Evolutionary conservation across 345 rosid genomes (phyloP).

Genomic region (Microthlaspi erraticum): DNA sequence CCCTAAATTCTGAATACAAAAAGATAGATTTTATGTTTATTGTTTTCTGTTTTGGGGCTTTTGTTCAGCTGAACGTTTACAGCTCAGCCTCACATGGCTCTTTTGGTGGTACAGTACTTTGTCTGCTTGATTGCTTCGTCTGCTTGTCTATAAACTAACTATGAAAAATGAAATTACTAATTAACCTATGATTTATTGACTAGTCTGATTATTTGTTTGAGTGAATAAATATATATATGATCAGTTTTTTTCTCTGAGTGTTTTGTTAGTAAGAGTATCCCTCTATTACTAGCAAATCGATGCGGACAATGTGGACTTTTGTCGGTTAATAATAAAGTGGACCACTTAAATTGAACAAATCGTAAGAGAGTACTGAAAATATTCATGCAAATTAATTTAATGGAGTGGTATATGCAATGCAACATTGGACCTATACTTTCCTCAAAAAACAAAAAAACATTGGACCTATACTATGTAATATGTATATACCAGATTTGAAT

Average conservation of each 20-base stretch:
- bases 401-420: conserved; percentile 28
- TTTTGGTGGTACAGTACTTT: conserved; percentile 32
- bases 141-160: conserved; percentile 21
- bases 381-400: conserved; percentile 11
- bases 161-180: conserved; percentile 1
- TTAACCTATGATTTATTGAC: conserved; percentile 4
- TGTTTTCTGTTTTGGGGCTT: conserved; percentile 38
- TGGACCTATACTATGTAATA: background rate
- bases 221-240: background rate
- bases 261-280: conserved; percentile 8
- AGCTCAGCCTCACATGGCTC: conserved; percentile 59
- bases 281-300: background rate
- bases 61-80: conserved; percentile 40
- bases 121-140: conserved; percentile 31
- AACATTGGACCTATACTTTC: conserved; percentile 9
- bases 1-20: conserved; percentile 45
- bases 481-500: background rate
- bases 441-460: no score
- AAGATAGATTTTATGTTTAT: conserved; percentile 25
- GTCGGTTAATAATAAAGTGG: conserved; percentile 29
- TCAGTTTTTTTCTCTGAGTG: background rate
- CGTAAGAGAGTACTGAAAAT: conserved; percentile 33
- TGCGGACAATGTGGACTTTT: conserved; percentile 39
- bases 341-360: conserved; percentile 27
- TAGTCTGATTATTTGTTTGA: background rate